Conservation (phyloP, 208 protist species). For the Acanthamoeba culbertsoni region DNA sequence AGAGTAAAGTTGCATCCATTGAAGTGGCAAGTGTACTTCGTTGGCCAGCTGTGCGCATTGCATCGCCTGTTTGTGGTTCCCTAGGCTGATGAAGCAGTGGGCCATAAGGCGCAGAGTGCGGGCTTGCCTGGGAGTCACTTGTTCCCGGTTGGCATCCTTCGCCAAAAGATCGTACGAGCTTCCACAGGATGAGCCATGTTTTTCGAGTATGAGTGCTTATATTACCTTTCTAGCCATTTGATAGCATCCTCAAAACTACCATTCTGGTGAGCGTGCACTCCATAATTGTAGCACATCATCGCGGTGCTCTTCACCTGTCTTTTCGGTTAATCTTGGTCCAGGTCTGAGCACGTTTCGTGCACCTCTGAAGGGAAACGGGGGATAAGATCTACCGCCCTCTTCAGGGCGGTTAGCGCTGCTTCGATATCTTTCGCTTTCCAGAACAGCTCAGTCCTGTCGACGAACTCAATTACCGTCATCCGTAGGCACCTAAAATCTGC, state of each 20-base stretch:
- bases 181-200: background rate
- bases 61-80: background rate
- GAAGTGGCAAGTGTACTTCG: background rate
- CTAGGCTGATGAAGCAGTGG: background rate
- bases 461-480: no score
- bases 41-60: background rate
- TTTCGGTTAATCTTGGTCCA: background rate
- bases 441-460: background rate
- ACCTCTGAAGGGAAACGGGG: background rate
- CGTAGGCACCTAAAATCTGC: background rate
- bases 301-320: background rate
- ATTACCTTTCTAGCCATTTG: background rate
- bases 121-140: background rate
- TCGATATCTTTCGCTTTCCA: background rate
- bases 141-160: background rate
- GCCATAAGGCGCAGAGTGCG: slow-evolving; percentile 18
- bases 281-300: slow-evolving; percentile 9
- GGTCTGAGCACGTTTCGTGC: background rate
- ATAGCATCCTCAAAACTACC: background rate
- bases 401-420: background rate
- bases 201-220: background rate
- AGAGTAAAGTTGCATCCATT: no score
- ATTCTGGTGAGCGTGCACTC: background rate
- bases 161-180: slow-evolving; percentile 36
- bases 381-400: background rate